Percentiles rank a stretch among this genome's conserved stretches.
phyloP scores from a whole-genome alignment of 169 alveolate genomes.

The Plasmodium blacklocki region DNA sequence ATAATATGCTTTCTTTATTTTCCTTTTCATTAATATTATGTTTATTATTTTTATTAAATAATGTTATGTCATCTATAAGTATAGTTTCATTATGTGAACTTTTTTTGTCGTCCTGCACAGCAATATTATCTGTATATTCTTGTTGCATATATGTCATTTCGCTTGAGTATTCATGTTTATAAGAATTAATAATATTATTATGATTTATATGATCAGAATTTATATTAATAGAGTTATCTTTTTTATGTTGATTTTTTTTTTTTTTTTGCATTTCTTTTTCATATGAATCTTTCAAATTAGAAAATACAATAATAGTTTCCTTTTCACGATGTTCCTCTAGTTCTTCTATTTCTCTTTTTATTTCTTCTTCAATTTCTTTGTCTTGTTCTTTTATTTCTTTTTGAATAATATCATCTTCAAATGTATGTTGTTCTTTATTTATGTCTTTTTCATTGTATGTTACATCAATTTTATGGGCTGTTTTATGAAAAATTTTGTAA shows the following conservation, averaged over 20 bases:
- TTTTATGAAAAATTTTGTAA: constrained; percentile 36
- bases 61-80: not conserved
- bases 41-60: not conserved
- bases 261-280: too few relatives aligned
- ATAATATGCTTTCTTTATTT: too few relatives aligned
- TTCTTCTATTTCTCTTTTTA: not conserved
- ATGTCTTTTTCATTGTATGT: not conserved
- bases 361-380: not conserved
- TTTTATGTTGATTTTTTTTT: too few relatives aligned
- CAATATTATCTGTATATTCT: not conserved
- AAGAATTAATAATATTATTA: not conserved
- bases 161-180: too few relatives aligned
- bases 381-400: not conserved
- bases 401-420: not conserved
- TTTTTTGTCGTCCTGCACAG: not conserved
- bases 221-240: too few relatives aligned
- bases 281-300: too few relatives aligned
- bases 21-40: not conserved
- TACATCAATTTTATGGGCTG: not conserved
- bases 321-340: not conserved
- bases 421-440: not conserved
- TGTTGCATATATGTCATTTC: not conserved
- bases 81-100: constrained; percentile 8
- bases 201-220: not conserved
- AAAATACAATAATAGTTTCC: not conserved